These are phyloP conservation scores for Solanum ossicruentum DNA, from an alignment of 257 asterid genomes.

Conservation along the genomic window DNA sequence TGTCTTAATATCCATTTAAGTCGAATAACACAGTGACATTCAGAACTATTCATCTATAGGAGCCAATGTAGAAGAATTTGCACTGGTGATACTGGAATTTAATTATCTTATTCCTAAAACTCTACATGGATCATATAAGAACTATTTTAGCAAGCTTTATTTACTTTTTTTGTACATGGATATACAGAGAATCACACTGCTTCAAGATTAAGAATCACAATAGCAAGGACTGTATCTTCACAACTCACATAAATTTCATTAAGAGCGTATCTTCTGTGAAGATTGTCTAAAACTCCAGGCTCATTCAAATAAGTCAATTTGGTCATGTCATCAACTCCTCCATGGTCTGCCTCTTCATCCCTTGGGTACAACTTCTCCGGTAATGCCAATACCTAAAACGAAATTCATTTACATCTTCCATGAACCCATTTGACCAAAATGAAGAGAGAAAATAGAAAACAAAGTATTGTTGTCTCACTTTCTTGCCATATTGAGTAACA, in stretches of 20 bases:
- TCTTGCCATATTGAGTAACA: slow-evolving; percentile 52
- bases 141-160: neutral
- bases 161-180: neutral
- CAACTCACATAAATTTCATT: slow-evolving; percentile 85
- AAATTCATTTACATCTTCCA: neutral
- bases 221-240: neutral
- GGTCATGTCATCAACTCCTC: slow-evolving; percentile 98
- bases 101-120: neutral
- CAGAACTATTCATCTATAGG: neutral
- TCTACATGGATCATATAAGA: neutral
- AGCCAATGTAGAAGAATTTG: neutral
- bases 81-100: neutral
- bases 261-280: slow-evolving; percentile 71
- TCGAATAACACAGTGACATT: neutral
- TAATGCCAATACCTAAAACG: slow-evolving; percentile 37
- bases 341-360: slow-evolving; percentile 84
- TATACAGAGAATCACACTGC: neutral
- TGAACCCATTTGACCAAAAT: neutral
- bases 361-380: slow-evolving; percentile 68
- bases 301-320: slow-evolving; percentile 86
- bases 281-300: slow-evolving; percentile 93
- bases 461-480: slow-evolving; percentile 25
- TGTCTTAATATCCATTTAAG: neutral
- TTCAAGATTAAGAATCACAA: neutral
- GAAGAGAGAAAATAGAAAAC: neutral